A percentile compares a stretch with the other conserved stretches of the same genome.
phyloP scores from a whole-genome alignment of 139 green algal genomes.

The Pleodorina starrii region DNA sequence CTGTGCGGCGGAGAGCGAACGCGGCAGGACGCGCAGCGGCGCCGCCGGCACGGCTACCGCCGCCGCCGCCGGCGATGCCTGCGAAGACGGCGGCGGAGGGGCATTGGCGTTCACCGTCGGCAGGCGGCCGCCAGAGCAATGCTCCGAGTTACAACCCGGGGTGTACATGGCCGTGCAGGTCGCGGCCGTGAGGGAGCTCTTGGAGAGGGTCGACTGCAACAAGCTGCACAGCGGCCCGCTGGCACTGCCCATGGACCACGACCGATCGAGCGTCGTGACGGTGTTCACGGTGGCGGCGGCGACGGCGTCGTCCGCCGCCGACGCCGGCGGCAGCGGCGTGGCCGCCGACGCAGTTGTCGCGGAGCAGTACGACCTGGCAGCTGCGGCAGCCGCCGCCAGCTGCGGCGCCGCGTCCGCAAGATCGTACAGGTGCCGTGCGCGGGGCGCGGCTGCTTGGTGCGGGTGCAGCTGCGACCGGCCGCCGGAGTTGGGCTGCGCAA shows the following conservation, averaged over 20 bases:
- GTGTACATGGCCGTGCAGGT: slow-evolving; percentile 5
- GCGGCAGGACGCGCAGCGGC: neutral
- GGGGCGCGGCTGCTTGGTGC: neutral
- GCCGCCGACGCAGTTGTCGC: neutral
- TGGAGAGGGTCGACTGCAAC: slow-evolving; percentile 20
- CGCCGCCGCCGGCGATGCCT: neutral
- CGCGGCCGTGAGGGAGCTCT: neutral
- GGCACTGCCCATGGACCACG: slow-evolving; percentile 22
- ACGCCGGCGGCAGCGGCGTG: neutral
- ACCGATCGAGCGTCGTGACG: neutral
- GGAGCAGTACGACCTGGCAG: neutral
- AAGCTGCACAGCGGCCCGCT: slow-evolving; percentile 31
- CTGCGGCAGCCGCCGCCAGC: neutral
- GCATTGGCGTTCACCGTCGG: neutral
- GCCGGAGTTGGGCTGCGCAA: too few relatives aligned
- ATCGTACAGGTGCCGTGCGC: slow-evolving; percentile 2
- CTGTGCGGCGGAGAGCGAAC: too few relatives aligned
- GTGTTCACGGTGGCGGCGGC: neutral
- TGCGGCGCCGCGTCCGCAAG: neutral
- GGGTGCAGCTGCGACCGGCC: neutral
- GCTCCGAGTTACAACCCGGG: slow-evolving; percentile 12
- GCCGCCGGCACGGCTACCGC: neutral
- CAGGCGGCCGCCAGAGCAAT: slow-evolving; percentile 11
- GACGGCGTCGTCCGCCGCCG: neutral
- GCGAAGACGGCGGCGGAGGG: neutral